Evolutionary conservation across 345 rosid species (phyloP).

Genomic region (Citrus trifoliata): DNA sequence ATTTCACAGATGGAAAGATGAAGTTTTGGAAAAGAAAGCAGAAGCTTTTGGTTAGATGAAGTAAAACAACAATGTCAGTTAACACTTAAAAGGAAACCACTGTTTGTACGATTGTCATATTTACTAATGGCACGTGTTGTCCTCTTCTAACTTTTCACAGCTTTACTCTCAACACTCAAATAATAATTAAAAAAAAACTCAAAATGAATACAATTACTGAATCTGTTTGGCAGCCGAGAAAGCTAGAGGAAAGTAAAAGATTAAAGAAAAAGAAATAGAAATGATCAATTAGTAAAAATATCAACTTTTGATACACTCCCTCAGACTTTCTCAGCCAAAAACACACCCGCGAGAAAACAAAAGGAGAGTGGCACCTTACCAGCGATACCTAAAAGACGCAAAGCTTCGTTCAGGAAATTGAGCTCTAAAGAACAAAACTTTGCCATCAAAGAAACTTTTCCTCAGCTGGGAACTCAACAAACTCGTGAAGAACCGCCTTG

Average conservation of each 20-base stretch:
- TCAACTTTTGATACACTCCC: neutral
- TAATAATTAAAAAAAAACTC: neutral
- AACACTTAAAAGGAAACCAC: neutral
- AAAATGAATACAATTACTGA: neutral
- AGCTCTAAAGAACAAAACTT: conserved; percentile 27
- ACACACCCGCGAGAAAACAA: neutral
- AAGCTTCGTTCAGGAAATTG: conserved; percentile 33
- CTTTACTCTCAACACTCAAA: neutral
- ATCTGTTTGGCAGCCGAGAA: neutral
- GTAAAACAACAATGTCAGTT: neutral
- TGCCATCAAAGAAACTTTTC: conserved; percentile 28
- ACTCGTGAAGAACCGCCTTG: conserved; percentile 21
- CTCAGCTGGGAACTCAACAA: conserved; percentile 28
- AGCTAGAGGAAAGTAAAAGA: neutral
- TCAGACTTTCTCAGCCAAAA: conserved; percentile 2
- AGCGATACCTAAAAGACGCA: conserved; percentile 27
- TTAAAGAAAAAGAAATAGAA: neutral
- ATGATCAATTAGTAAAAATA: neutral
- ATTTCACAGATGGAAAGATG: neutral
- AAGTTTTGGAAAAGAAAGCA: neutral
- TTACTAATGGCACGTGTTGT: neutral
- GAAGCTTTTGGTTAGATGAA: neutral
- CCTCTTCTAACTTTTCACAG: neutral
- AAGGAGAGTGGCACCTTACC: conserved; percentile 26
- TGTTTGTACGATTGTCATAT: neutral